Evolutionary conservation across 1,139 yeast species (phyloP), one percentile per base, ranked within the genome.

Genomic region (Meyerozyma elateridarum): DNA sequence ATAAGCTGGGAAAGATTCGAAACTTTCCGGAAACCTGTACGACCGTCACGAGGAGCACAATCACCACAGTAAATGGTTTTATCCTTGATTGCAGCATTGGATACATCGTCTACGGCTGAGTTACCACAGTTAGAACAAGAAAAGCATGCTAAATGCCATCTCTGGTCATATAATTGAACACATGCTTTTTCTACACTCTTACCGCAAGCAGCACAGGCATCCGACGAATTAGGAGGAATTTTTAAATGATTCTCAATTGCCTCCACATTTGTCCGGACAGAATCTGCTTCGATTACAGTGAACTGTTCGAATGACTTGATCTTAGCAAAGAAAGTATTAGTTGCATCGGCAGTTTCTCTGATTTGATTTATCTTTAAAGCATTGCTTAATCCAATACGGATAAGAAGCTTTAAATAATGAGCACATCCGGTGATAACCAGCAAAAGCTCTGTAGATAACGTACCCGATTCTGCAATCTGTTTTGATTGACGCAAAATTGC

Each of bases 391-490:
- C 96, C 95, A 48, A 79, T 76, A 40, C 97, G 68, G 12, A 91
- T 84, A 22, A 91, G 65, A 8, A 91, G 67, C 53, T 93, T 91
- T 48, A 91, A 67, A 54, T 88, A 89, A 55, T 93, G 98, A 0
- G 98, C 97, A 49, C 93, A 68, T 1, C 95, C 89, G 2, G 96
- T 88, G 8, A 89, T 91, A 5, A 89, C 78, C 1, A 93, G 79
- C 42, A 91, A 67, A 29, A 91, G 50, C 36, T 69, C 73, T 0
- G 71, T 66, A 2, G 73, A 65, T 28, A 70, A 50, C 32, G 82
- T 85, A 13, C 87, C 88, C 1, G 85, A 74, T 6, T 61, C 46
- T n/a, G 64, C 47, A 4, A 64, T 52, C 33, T 61, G 66, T 40
- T 44, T 70, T 0, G 80, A 61, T 46, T 79, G 81, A 44, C 89